Base-by-base conservation (phyloP, 352 stramenopile species). In the Phytophthora pinifolia region DNA sequence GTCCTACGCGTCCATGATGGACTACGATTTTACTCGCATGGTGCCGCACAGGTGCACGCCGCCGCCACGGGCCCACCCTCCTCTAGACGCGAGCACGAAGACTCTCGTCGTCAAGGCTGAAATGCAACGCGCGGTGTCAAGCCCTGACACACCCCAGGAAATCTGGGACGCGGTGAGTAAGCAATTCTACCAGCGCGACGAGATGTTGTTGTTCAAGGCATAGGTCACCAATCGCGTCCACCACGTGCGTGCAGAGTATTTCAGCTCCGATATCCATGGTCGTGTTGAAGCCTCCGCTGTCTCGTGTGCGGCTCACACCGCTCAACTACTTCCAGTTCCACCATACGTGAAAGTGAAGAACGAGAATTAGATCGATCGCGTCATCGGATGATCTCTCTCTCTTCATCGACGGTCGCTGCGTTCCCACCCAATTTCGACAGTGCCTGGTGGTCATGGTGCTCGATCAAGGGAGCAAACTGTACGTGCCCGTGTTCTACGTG, bases 391-490 rank as follows among this genome's bases (percentile, higher is more conserved):
- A 46, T 14, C 49, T 44, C 38, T 43, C 36, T 10, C n/a, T 47
- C 8, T 47, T 56, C 37, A 9, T 47, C 4, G 48, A 47, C 13
- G 46, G n/a, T n/a, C n/a, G n/a, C 18, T 53, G 32, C 12, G 20
- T 36, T 15, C 51, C 51, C 4, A 22, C 35, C 30, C 37, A 39
- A 12, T 52, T 59, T 41, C 18, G 17, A 4, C 32, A 59, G 14
- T 39, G 42, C 15, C 32, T 59, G 3, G 41, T 51, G 9, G 14
- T 59, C n/a, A 53, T 59, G 52, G 41, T 59, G 2, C 46, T 46
- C 22, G 42, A 53, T 27, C 25, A 42, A 39, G 52, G 25, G 2
- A 53, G 42, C 14, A 50, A 51, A 33, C 31, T 37, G 6, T 51
- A 50, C 12, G 29, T 62, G 5, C 35, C 45, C 3, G 31, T 49